Evolutionary conservation across 441 rosid species (phyloP), one percentile per base, ranked within the genome.

Genomic region (Flueggea neowawraea): DNA sequence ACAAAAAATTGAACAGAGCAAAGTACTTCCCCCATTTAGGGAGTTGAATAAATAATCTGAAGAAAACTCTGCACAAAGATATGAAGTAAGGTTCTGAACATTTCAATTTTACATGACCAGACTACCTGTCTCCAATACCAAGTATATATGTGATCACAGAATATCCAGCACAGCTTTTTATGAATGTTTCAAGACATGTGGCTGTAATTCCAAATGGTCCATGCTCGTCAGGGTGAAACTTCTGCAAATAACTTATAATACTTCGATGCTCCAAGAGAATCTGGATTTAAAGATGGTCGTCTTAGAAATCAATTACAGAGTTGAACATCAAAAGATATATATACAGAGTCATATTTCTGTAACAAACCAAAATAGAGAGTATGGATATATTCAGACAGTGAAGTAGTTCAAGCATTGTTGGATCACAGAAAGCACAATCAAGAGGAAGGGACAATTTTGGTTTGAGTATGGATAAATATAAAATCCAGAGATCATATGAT

Each of bases 81-180:
- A 22, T 22, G 28, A 22, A 22, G 28, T 22, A 22, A 22, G 28
- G 28, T 22, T 22, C 28, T 0, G 28, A 1, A 22, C 28, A 22
- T 22, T 22, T 22, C 28, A 22, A 22, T 22, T 22, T 22, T 0
- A 22, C 28, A 22, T 22, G 28, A 22, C 28, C 28, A 22, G 28
- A 22, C 1, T 76, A 82, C 99, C 99, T 85, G 84, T 95, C 99
- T 79, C 99, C 98, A 59, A 95, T 83, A 36, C 99, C 98, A 60
- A 95, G 77, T 69, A 95, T 91, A 67, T 95, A 90, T 44, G 99
- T 91, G 75, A 91, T 95, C 69, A 91, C 99, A 54, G 98, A 95
- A 79, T 95, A 90, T 67, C 98, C 99, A 15, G 99, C 99, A 69
- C 99, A 95, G 73, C 98, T 95, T 79, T 90, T 95, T 64, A 95